These are phyloP conservation scores for Erythrophleum fordii DNA, from an alignment of 306 rosid species.

Conservation along the genomic window DNA sequence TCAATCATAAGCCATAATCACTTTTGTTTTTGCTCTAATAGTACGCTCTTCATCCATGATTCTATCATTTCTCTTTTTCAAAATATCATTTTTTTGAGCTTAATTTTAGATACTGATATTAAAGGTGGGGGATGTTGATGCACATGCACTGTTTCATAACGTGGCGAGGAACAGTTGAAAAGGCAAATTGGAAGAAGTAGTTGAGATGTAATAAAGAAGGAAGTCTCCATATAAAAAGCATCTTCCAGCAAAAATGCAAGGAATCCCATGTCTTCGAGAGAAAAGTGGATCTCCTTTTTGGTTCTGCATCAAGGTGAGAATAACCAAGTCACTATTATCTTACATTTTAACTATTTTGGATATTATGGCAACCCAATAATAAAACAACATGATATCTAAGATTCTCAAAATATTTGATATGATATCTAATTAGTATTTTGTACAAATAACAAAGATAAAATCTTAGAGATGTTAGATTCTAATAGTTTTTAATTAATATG, in stretches of 20 bases:
- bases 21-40: slow-evolving; percentile 9
- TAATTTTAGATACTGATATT: background rate
- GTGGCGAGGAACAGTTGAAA: slow-evolving; percentile 27
- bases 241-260: slow-evolving; percentile 19
- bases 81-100: background rate
- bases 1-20: background rate
- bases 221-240: slow-evolving; percentile 20
- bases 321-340: background rate
- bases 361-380: too few relatives aligned
- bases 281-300: slow-evolving; percentile 36
- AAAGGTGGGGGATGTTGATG: background rate
- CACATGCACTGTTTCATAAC: slow-evolving; percentile 17
- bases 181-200: background rate
- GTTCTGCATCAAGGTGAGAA: slow-evolving; percentile 28
- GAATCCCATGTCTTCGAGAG: slow-evolving; percentile 38
- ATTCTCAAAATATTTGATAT: background rate
- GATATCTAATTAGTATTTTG: background rate
- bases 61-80: background rate
- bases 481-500: too few relatives aligned
- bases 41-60: background rate
- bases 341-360: background rate
- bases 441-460: too few relatives aligned
- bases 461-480: too few relatives aligned
- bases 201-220: slow-evolving; percentile 32
- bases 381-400: background rate